These are phyloP conservation scores for Microbotryum violaceum DNA, from an alignment of 1,284 basidiomycete genomes.

Conservation along the genomic window DNA sequence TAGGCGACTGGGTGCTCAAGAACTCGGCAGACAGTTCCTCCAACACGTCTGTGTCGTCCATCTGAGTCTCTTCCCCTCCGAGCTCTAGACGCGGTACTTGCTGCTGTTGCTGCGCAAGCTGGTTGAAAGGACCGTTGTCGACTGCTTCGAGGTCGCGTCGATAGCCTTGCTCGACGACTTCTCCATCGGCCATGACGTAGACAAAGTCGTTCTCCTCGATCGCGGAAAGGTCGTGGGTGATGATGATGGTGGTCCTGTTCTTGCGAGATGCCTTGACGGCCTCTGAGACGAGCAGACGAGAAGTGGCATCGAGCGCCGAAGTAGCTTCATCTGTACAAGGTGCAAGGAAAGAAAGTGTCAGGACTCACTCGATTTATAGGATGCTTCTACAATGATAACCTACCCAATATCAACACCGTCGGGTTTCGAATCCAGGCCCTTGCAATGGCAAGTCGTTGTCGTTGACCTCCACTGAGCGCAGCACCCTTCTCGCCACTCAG, in stretches of 20 bases:
- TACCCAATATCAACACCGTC: constrained; percentile 81
- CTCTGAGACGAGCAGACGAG: constrained; percentile 78
- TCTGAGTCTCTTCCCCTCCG: constrained; percentile 50
- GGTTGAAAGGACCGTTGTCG: constrained; percentile 42
- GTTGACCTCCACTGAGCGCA: constrained; percentile 83
- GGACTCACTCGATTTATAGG: too few species aligned
- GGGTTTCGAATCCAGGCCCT: constrained; percentile 80
- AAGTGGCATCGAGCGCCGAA: constrained; percentile 83
- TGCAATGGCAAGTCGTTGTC: constrained; percentile 84
- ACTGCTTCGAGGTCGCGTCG: constrained; percentile 59
- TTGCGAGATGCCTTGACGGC: constrained; percentile 74
- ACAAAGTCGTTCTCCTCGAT: constrained; percentile 73
- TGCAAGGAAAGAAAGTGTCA: neutral
- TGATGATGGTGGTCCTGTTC: constrained; percentile 86
- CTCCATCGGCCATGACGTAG: constrained; percentile 77
- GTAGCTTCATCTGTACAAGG: constrained; percentile 76
- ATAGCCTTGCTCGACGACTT: constrained; percentile 82
- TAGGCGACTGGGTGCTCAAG: too few species aligned
- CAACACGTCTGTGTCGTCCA: constrained; percentile 28
- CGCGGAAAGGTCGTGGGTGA: constrained; percentile 89
- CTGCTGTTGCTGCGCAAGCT: constrained; percentile 49
- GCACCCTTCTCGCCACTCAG: constrained; percentile 63
- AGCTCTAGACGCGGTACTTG: constrained; percentile 39
- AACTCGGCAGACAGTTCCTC: too few species aligned
- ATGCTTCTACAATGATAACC: constrained; percentile 36